A percentile compares a stretch with the other conserved stretches of the same genome.
Conservation (phyloP, 1,284 basidiomycete genomes). For the Pholiota adiposa region DNA sequence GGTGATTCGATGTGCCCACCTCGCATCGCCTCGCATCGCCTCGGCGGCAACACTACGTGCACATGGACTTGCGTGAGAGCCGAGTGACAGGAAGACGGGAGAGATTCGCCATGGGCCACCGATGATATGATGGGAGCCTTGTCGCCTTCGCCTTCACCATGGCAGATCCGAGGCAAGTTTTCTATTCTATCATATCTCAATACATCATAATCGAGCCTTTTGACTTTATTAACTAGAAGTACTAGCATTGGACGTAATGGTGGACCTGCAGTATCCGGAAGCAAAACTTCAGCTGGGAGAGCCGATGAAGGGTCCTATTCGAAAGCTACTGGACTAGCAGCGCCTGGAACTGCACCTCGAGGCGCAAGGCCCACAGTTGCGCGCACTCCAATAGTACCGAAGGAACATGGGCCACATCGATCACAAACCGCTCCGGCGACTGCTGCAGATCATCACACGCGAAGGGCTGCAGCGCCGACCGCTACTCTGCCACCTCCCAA, state of each 20-base stretch:
- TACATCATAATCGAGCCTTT: not conserved
- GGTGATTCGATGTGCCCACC: not conserved
- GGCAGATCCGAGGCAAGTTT: conserved; percentile 10
- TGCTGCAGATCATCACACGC: conserved; percentile 2
- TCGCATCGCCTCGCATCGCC: not conserved
- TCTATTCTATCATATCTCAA: not conserved
- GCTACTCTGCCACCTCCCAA: conserved; percentile 12
- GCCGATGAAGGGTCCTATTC: not conserved
- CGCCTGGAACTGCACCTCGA: conserved; percentile 9
- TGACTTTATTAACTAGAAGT: not conserved
- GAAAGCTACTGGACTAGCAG: not conserved
- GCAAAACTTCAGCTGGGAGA: not conserved
- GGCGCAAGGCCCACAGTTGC: conserved; percentile 10
- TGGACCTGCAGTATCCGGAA: not conserved
- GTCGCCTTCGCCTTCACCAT: not conserved
- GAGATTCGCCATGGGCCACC: not conserved
- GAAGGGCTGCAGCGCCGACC: not conserved
- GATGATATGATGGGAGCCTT: not conserved
- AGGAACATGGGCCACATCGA: conserved; percentile 12
- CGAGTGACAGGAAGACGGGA: not conserved
- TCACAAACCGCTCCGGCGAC: conserved; percentile 18
- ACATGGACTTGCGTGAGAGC: not conserved
- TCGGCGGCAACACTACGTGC: not conserved
- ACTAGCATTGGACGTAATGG: not conserved
- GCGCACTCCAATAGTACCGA: conserved; percentile 15